Base-by-base conservation (phyloP, 208 protist species). In the Trypanosoma mega region DNA sequence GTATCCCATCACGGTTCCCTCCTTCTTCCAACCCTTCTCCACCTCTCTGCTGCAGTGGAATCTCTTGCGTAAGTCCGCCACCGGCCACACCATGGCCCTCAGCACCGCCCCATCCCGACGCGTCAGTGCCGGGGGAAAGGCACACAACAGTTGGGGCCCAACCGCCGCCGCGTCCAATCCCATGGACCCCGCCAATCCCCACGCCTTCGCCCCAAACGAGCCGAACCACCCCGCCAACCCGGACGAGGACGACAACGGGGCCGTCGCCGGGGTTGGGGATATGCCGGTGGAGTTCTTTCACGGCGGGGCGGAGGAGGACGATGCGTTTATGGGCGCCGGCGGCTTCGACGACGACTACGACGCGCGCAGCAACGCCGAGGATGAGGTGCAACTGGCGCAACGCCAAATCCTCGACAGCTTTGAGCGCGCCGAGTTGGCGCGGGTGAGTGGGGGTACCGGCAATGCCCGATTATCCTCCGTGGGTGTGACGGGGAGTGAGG, bases 261-360 rank as follows among this genome's bases (percentile, higher is more conserved):
- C 65, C 23, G 67, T 61, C 30, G 34, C 37, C 23, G 67, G 45
- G 2, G 30, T 44, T 47, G 65, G 65, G 8, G 76, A 83, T 59
- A 90, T 94, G 81, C 85, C 85, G 1, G 75, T 80, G n/a, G 81
- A 88, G 63, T 88, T 87, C 70, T 87, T 92, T 57, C 76, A 82
- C 23, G 81, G 76, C 18, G 85, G 81, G 9, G 81, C 73, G 0
- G 81, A 89, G 66, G 59, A 47, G 26, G 76, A 85, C 41, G 72
- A 78, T 24, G 59, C 76, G n/a, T 74, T 76, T 34, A 76, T 69
- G 41, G 67, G 57, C 12, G 58, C 44, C 12, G 56, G 56, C 2
- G 58, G 50, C 0, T 67, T 52, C 30, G 73, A 77, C 43, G 82
- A 79, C 62, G 74, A 77, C 50, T 69, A 72, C 41, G 75, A 79